Evolutionary conservation across 371 early-diverging fungal genomes (phyloP), one percentile per base, ranked within the genome.

Genomic region (Rhizopus delemar): DNA sequence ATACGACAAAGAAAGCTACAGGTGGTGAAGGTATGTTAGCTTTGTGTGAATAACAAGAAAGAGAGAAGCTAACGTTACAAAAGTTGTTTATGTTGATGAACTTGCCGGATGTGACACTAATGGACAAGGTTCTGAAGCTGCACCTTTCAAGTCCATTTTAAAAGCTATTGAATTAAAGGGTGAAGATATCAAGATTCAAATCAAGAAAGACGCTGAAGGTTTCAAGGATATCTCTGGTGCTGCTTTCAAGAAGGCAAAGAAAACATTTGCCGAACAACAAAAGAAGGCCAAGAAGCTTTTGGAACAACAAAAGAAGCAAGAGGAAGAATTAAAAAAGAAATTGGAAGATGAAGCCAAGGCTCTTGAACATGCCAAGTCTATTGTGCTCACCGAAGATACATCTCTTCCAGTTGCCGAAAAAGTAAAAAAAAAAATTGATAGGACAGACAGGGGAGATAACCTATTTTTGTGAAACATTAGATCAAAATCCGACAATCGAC

Each of bases 241-340:
- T 57, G 96, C 95, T 28, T 68, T 90, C 59, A 96, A 96, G 84
- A 98, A 98, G 83, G 94, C 91, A 32, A 85, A 90, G 63, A 92
- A 92, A 80, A 81, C 86, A 38, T 78, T 85, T 53, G 89, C 80
- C 56, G 89, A 88, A 71, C 74, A 82, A 36, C 80, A 81, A 61
- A 85, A 83, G 72, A 89, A 90, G 68, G 80, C 87, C 29, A 84
- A 88, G 76, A 88, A 91, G 78, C 75, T 74, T 22, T 84, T 79
- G 39, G 93, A 92, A 68, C 85, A 79, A 65, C 75, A 78, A 62
- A 69, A 77, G 57, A 89, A 87, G 68, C 82, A 85, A 71, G 86
- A 82, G 51, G 82, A 81, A 29, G 90, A 92, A 71, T 82, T 75
- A 22, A 78, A 84, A 34, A 84, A 84, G 33, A 84, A 84, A 69